Percentiles rank a stretch among this genome's conserved stretches.
These are phyloP conservation scores for Diaporthe sp. DNA, from an alignment of 2,329 filamentous ascomycete genomes.

Conservation along the genomic window DNA sequence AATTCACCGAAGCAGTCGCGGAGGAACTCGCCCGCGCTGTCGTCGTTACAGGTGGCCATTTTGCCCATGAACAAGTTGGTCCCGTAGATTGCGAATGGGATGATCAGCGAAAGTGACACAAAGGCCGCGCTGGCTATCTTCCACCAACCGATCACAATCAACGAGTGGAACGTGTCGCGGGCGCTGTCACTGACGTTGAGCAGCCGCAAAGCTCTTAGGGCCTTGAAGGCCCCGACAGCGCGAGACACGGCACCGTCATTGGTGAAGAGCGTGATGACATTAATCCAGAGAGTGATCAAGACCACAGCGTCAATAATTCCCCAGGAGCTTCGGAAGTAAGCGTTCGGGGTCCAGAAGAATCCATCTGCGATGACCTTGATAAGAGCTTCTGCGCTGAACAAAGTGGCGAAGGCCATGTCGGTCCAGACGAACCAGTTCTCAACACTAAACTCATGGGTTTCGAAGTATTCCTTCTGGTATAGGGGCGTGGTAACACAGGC, in stretches of 20 bases:
- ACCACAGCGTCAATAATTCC: conserved; percentile 95
- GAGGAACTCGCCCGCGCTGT: conserved; percentile 66
- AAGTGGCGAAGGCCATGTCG: conserved; percentile 86
- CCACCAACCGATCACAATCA: conserved; percentile 93
- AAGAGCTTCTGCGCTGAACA: conserved; percentile 87
- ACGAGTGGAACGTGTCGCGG: conserved; percentile 94
- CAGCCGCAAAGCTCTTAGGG: conserved; percentile 87
- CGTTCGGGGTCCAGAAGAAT: conserved; percentile 96
- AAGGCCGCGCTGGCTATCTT: conserved; percentile 94
- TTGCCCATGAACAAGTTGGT: conserved; percentile 91
- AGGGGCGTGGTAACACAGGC: conserved; percentile 95
- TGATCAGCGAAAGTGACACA: conserved; percentile 91
- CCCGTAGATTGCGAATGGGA: conserved; percentile 97
- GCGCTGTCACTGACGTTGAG: conserved; percentile 97
- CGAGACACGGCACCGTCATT: conserved; percentile 88
- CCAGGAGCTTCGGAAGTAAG: conserved; percentile 96
- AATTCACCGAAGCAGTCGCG: conserved; percentile 88
- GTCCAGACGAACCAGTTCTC: conserved; percentile 96
- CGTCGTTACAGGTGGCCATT: conserved; percentile 84
- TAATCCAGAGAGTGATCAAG: conserved; percentile 93
- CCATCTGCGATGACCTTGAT: conserved; percentile 97
- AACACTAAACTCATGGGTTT: conserved; percentile 64
- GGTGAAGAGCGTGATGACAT: conserved; percentile 83
- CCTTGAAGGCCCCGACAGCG: conserved; percentile 96
- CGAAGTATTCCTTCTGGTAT: conserved; percentile 90